Percentiles rank a stretch among this genome's conserved stretches.
These are phyloP conservation scores for Schrenkiella parvula DNA, from an alignment of 345 rosid genomes.

Conservation along the genomic window DNA sequence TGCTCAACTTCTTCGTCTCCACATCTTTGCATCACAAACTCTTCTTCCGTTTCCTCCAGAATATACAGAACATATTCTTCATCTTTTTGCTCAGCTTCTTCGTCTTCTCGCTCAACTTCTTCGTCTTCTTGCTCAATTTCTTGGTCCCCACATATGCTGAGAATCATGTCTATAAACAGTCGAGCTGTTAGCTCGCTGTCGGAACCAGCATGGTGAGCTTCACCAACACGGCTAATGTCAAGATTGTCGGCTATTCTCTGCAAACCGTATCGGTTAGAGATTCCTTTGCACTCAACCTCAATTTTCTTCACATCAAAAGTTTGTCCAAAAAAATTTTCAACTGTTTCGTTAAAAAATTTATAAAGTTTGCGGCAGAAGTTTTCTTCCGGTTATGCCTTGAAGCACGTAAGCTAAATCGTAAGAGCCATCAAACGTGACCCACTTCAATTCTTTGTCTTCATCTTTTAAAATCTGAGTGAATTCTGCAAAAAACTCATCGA, in stretches of 20 bases:
- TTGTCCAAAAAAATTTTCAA: neutral
- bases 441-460: neutral
- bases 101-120: no score
- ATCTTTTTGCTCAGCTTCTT: no score
- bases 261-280: neutral
- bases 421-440: neutral
- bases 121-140: no score
- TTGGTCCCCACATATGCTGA: neutral
- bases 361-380: neutral
- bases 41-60: no score
- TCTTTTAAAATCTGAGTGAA: neutral
- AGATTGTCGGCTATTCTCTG: neutral
- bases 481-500: neutral
- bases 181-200: neutral
- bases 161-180: neutral
- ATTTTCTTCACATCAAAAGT: neutral
- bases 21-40: no score
- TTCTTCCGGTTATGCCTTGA: neutral
- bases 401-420: slow-evolving; percentile 11
- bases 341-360: neutral
- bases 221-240: neutral
- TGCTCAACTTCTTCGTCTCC: no score
- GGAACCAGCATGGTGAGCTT: neutral
- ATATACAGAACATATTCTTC: no score
- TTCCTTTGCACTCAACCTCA: neutral